Base-by-base conservation (phyloP, 225 moss, liverwort and hornwort genomes). In the Takakia lepidozioides region DNA sequence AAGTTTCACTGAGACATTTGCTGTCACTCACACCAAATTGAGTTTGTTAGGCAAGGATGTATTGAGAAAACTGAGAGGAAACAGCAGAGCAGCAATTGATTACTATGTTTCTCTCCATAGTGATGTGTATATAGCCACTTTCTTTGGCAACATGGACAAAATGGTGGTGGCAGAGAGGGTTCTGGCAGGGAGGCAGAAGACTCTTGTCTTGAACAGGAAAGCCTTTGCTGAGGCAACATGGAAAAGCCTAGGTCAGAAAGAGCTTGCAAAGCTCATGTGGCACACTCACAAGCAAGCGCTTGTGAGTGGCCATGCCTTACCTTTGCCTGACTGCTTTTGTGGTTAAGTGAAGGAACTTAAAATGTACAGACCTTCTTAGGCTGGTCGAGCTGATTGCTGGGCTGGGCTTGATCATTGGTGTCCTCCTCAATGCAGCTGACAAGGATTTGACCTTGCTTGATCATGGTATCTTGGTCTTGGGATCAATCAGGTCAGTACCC, bases 71-170 rank as follows among this genome's bases (percentile, higher is more conserved):
- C 30, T 74, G 44, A 43, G 51, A 45, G 68, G 56, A 44, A 77
- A 28, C n/a, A 50, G 62, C 37, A 41, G 56, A 25, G 78, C 69
- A 20, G 73, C 73, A 16, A 59, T 78, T 32, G 78, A 78, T 17
- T 69, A 72, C 60, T 53, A 51, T 66, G 44, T 74, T 28, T 66
- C 64, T 5, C 42, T 74, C 22, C 52, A 20, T 25, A 69, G 69
- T 8, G 59, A 74, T 40, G 73, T 58, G 3, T 74, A 70, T 10
- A 59, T 78, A 34, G 69, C 78, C 8, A 66, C 78, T 15, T 78
- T 69, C 42, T 52, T 69, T 10, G 78, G 78, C 32, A 74, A 74
- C 4, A 78, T 78, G 78, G 66, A 78, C 40, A 69, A 74, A 55
- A 78, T 78, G 78, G 78, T 74, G 58, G 59, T 78, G 59, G 48